Percentiles rank a stretch among this genome's conserved stretches.
phyloP scores from a whole-genome alignment of 1,284 basidiomycete species.

The Cryptococcus maquisensis region DNA sequence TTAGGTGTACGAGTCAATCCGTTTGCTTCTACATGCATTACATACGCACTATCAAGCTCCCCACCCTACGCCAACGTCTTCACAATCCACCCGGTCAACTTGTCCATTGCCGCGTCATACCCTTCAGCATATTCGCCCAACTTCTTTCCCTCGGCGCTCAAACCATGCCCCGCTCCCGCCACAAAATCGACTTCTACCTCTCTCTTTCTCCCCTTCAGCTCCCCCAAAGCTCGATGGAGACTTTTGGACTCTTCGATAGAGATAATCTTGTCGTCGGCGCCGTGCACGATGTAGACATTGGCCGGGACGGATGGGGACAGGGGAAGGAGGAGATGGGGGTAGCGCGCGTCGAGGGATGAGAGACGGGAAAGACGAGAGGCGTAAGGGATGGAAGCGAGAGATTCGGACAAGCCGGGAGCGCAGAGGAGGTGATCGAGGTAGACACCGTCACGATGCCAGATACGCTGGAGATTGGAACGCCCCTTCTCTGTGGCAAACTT shows the following conservation, averaged over 20 bases:
- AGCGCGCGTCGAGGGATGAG: background rate
- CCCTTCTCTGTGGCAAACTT: background rate
- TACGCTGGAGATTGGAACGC: background rate
- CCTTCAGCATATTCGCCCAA: too few relatives aligned
- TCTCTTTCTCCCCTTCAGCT: background rate
- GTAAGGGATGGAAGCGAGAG: constrained; percentile 1
- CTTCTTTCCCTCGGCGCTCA: background rate
- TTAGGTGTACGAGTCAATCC: too few relatives aligned
- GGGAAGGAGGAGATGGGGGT: constrained; percentile 2
- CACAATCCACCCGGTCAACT: too few relatives aligned
- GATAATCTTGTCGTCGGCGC: constrained; percentile 5
- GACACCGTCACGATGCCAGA: constrained; percentile 1
- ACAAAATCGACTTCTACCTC: constrained; percentile 4
- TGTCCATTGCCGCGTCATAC: too few relatives aligned
- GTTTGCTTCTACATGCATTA: too few relatives aligned
- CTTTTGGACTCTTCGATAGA: constrained; percentile 1
- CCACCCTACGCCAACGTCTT: too few relatives aligned
- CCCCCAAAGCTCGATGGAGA: background rate
- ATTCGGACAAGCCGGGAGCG: constrained; percentile 5
- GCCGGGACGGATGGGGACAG: background rate
- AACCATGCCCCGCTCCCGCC: constrained; percentile 7
- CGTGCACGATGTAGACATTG: constrained; percentile 3
- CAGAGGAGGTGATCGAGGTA: constrained; percentile 5
- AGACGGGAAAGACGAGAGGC: background rate
- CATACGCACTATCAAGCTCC: too few relatives aligned